These are phyloP conservation scores for Diaporthe humulicola DNA, from an alignment of 2,329 filamentous ascomycete species.

Conservation along the genomic window DNA sequence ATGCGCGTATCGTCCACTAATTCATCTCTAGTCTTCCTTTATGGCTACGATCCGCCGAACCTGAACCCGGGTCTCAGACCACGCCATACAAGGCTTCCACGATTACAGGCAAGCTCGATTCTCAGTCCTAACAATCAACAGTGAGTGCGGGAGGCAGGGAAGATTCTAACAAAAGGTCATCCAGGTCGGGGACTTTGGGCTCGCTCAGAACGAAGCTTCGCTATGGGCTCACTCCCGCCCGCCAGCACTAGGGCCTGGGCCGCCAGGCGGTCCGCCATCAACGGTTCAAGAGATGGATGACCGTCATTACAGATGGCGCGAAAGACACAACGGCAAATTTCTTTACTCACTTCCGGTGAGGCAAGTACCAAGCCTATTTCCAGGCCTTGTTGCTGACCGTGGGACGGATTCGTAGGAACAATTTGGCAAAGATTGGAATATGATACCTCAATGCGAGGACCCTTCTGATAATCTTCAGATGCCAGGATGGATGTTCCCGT, in stretches of 20 bases:
- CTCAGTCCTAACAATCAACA: too few species aligned
- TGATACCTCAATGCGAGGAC: background rate
- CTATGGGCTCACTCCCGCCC: background rate
- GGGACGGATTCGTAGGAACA: background rate
- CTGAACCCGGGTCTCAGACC: background rate
- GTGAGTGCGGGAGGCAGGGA: too few species aligned
- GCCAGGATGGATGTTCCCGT: background rate
- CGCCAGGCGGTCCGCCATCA: background rate
- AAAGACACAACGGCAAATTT: background rate
- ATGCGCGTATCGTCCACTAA: background rate
- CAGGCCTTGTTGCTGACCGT: background rate
- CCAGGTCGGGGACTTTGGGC: background rate
- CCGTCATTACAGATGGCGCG: background rate
- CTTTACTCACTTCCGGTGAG: background rate
- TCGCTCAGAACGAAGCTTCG: background rate
- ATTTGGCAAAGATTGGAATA: slow-evolving; percentile 27
- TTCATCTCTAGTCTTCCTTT: background rate
- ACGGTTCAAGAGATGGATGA: background rate
- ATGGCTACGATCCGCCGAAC: background rate
- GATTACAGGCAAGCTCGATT: background rate
- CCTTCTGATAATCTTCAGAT: slow-evolving; percentile 1
- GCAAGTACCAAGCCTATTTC: too few species aligned
- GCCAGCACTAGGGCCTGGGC: background rate
- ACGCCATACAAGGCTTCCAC: background rate
- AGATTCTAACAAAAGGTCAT: background rate